These are phyloP conservation scores for Macadamia tetraphylla DNA, from an alignment of 164 flowering plant genomes.

Conservation along the genomic window DNA sequence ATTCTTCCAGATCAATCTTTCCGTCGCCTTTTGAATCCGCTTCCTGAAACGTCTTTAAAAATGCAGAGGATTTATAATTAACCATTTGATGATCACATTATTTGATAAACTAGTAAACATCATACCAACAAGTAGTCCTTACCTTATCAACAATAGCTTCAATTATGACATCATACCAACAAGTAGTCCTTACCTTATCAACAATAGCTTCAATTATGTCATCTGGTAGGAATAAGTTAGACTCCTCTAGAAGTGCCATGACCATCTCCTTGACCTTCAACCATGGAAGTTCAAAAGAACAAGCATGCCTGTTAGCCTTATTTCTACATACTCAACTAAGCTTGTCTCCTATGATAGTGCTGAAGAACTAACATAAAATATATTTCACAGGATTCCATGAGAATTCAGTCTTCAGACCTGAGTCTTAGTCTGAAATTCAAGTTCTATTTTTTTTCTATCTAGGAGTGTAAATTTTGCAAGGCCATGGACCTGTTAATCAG, in stretches of 20 bases:
- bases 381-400: no score
- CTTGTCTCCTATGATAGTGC: no score
- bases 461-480: no score
- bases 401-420: no score
- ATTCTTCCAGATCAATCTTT: slow-evolving; percentile 43
- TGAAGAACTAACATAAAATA: not conserved
- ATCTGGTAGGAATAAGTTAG: slow-evolving; percentile 25
- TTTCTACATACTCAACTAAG: not conserved
- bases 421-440: no score
- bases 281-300: not conserved
- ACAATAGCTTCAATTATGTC: slow-evolving; percentile 28
- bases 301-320: not conserved
- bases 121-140: not conserved
- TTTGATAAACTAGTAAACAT: no score
- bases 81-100: not conserved
- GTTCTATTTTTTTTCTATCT: no score
- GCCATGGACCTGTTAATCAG: no score
- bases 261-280: slow-evolving; percentile 36
- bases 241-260: slow-evolving; percentile 28
- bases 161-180: slow-evolving; percentile 17
- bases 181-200: slow-evolving; percentile 23
- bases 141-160: slow-evolving; percentile 35
- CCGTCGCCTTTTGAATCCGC: slow-evolving; percentile 29
- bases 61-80: not conserved
- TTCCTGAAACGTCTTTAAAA: slow-evolving; percentile 22